Base-by-base conservation (phyloP, 1,284 basidiomycete species). In the Fistulinella cinereoalba region DNA sequence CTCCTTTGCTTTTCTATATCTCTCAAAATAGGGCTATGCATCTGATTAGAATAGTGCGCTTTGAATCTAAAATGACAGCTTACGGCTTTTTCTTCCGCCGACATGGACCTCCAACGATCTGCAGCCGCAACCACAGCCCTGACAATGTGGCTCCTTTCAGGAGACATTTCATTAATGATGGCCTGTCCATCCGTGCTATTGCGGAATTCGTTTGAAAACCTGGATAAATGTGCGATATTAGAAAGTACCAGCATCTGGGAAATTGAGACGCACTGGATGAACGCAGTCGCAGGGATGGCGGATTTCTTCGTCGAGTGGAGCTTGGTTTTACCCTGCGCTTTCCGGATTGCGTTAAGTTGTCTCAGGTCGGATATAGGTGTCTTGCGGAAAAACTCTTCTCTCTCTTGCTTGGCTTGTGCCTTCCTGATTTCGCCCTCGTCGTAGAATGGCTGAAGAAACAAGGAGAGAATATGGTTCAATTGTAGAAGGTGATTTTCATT, bases 71-170 rank as follows among this genome's bases (percentile, higher is more conserved):
- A 19, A 37, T 4, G n/a, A 13, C 1, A 18, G 29, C 62, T 32
- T 24, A 66, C 62, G 1, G 48, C 50, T 46, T 67, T 67, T 37
- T 64, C 64, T 18, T 54, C 57, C 2, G 19, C 0, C 3, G 65
- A 55, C 64, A 64, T 58, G 29, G 55, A 52, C 24, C 37, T 53
- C 62, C 62, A 64, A n/a, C 59, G 63, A 6, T 37, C 31, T n/a
- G 18, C 64, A 19, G 54, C 64, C 9, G 49, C 51, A 13, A 46
- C 2, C 2, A 36, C 34, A 15, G 39, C 34, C 6, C 49, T 51
- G 27, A 52, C 36, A 10, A 3, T 3, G 12, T 39, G 31, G 0
- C 2, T 47, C 19, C 48, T 48, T 8, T 44, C 46, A 33, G 41
- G 25, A 23, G 39, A 22, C 10, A 31, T 49, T 37, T 46, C 46